Percentiles rank a stretch among this genome's conserved stretches.
phyloP scores from a whole-genome alignment of 176 grass and related monocot genomes.

The Cymbopogon citratus region DNA sequence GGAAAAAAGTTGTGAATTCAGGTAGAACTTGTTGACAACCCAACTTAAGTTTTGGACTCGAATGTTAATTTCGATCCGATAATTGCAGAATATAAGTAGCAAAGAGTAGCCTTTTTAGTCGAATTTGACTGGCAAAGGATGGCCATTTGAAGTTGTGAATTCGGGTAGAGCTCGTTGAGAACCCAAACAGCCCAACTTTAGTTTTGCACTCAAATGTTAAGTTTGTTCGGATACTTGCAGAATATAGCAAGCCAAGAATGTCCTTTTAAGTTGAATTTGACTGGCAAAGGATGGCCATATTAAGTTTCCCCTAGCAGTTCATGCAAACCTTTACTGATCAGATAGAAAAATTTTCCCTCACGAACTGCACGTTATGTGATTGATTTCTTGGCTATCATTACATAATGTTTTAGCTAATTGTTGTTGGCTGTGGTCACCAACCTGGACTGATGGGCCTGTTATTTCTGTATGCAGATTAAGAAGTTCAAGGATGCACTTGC shows the following conservation, averaged over 20 bases:
- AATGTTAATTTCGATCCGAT: too few relatives aligned
- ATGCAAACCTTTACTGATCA: neutral
- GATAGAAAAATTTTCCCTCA: neutral
- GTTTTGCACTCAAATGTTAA: neutral
- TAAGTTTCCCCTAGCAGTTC: neutral
- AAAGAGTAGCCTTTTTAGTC: too few relatives aligned
- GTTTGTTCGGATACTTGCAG: neutral
- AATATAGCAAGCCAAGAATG: neutral
- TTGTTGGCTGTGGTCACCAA: neutral
- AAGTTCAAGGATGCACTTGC: constrained; percentile 90
- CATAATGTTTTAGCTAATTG: too few relatives aligned
- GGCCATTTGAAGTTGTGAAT: too few relatives aligned
- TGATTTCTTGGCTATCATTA: neutral
- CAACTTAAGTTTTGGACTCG: too few relatives aligned
- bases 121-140: too few relatives aligned
- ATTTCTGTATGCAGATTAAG: constrained; percentile 64
- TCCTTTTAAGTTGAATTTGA: neutral
- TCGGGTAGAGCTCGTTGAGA: too few relatives aligned
- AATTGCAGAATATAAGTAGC: too few relatives aligned
- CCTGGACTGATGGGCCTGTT: neutral
- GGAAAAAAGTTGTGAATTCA: too few relatives aligned
- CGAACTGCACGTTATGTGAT: neutral
- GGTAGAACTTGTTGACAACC: too few relatives aligned
- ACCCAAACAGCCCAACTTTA: too few relatives aligned
- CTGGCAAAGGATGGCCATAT: neutral